Percentiles rank a stretch among this genome's conserved stretches.
These are phyloP conservation scores for Gloeophyllum trabeum DNA, from an alignment of 768 basidiomycete genomes.

Conservation along the genomic window DNA sequence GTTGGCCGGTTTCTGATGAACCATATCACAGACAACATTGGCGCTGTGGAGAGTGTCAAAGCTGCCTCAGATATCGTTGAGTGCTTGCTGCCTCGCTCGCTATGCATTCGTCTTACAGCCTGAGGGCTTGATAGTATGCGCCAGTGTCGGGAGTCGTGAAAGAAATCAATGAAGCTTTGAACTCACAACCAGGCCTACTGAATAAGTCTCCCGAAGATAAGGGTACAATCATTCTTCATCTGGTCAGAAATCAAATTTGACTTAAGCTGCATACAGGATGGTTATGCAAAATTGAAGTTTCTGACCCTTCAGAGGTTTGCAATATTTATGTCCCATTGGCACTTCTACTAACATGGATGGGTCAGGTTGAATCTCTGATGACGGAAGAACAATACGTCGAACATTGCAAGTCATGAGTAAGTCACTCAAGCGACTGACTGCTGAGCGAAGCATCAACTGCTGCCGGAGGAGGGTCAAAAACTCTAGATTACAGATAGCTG, in stretches of 20 bases:
- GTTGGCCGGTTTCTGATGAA: neutral
- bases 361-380: conserved; percentile 61
- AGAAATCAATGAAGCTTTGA: conserved; percentile 67
- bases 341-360: conserved; percentile 2
- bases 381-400: conserved; percentile 65
- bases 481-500: too few relatives aligned
- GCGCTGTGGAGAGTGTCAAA: conserved; percentile 93
- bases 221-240: conserved; percentile 38
- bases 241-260: neutral
- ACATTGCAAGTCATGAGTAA: conserved; percentile 34
- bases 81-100: conserved; percentile 12
- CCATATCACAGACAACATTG: conserved; percentile 56
- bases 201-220: conserved; percentile 82
- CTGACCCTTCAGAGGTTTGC: conserved; percentile 65
- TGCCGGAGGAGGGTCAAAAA: too few relatives aligned
- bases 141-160: conserved; percentile 81
- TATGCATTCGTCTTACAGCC: too few relatives aligned
- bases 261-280: conserved; percentile 47
- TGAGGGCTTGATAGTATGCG: conserved; percentile 66
- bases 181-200: conserved; percentile 61
- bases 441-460: too few relatives aligned
- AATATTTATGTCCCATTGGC: too few relatives aligned
- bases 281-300: conserved; percentile 88
- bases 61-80: conserved; percentile 88
- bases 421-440: too few relatives aligned